Percentiles rank a stretch among this genome's conserved stretches.
These are phyloP conservation scores for Oryza punctata DNA, from an alignment of 176 grass and related monocot genomes.

Conservation along the genomic window DNA sequence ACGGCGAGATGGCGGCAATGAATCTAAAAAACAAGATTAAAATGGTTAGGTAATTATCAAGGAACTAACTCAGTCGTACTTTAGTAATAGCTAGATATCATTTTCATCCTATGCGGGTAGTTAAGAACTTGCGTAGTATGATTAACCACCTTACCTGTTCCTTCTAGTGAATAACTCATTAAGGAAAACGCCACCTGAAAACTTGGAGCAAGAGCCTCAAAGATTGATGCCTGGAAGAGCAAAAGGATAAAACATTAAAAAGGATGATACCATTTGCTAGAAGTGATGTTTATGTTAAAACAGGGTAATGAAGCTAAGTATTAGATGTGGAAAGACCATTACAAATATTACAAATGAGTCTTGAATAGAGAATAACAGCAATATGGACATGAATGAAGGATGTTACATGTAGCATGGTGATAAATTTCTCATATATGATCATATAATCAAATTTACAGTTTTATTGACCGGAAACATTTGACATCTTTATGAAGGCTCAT, in stretches of 20 bases:
- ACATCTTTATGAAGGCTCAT: neutral
- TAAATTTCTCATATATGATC: slow-evolving; percentile 2
- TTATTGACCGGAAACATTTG: neutral
- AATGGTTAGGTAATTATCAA: neutral
- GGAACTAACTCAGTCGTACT: neutral
- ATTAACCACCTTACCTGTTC: slow-evolving; percentile 53
- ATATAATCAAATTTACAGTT: neutral
- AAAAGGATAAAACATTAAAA: slow-evolving; percentile 37
- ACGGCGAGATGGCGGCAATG: slow-evolving; percentile 58
- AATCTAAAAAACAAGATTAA: slow-evolving; percentile 47
- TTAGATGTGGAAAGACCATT: neutral
- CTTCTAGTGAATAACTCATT: slow-evolving; percentile 61
- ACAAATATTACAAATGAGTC: neutral
- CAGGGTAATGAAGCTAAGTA: neutral
- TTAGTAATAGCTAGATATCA: neutral
- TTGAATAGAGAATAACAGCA: neutral
- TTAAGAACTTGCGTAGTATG: neutral
- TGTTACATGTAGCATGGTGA: neutral
- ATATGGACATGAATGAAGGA: too few relatives aligned
- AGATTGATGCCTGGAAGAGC: slow-evolving; percentile 65
- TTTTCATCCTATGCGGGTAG: neutral
- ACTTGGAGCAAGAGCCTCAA: slow-evolving; percentile 79
- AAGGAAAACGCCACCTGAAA: slow-evolving; percentile 92
- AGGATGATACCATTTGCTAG: neutral
- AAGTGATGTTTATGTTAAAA: slow-evolving; percentile 8